phyloP scores from a whole-genome alignment of 2,329 filamentous ascomycete species.

The Furcasterigmium sp. region DNA sequence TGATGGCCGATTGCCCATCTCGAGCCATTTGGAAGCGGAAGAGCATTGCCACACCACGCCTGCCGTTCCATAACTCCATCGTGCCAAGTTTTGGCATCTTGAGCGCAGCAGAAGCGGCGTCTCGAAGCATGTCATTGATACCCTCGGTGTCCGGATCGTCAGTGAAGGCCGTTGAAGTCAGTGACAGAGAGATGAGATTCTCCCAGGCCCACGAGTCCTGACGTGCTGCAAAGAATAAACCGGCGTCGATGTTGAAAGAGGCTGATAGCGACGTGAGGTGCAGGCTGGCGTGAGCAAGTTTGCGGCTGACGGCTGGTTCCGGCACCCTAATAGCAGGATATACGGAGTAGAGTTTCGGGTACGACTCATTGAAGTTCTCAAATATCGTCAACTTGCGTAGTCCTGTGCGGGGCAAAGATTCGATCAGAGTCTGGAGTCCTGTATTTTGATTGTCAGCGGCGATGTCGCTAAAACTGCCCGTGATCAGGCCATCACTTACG shows the following conservation, averaged over 20 bases:
- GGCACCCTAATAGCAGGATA: not conserved
- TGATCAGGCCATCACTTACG: too few relatives aligned
- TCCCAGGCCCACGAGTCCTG: conserved; percentile 19
- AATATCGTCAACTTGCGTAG: not conserved
- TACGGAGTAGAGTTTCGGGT: not conserved
- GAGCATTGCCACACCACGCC: conserved; percentile 15
- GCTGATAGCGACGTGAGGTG: not conserved
- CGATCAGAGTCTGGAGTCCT: too few relatives aligned
- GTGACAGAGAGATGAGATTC: conserved; percentile 22
- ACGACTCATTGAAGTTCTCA: not conserved
- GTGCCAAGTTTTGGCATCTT: conserved; percentile 22
- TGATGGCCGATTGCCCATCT: conserved; percentile 11
- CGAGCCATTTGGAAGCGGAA: conserved; percentile 16
- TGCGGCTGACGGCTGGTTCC: not conserved
- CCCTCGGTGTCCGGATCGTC: conserved; percentile 9
- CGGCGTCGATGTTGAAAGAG: conserved; percentile 12
- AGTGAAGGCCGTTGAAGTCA: conserved; percentile 23
- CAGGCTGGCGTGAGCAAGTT: not conserved
- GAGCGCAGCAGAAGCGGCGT: conserved; percentile 16
- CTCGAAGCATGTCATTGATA: conserved; percentile 18
- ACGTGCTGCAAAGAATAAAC: conserved; percentile 11
- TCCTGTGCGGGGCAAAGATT: too few relatives aligned
- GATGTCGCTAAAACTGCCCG: too few relatives aligned
- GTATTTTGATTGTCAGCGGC: too few relatives aligned
- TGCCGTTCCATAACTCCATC: conserved; percentile 27